A percentile compares a stretch with the other conserved stretches of the same genome.
Conservation (phyloP, 1,139 yeast genomes). For the Pichia sp. region DNA sequence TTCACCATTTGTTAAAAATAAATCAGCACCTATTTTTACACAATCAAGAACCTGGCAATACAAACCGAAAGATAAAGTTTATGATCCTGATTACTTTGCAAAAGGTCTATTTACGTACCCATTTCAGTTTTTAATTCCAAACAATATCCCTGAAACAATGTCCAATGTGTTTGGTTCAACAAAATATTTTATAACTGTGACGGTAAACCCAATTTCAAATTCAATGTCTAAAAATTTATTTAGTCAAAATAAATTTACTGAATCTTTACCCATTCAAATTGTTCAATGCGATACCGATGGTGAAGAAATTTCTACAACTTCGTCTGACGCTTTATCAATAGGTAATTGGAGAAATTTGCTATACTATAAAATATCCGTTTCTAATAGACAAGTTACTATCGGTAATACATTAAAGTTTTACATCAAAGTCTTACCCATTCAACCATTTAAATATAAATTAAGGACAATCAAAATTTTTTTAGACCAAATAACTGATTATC, state of each 20-base stretch:
- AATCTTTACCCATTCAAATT: constrained; percentile 12
- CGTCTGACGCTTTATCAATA: constrained; percentile 20
- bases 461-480: constrained; percentile 13
- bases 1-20: constrained; percentile 4
- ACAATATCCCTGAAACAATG: constrained; percentile 14
- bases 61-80: constrained; percentile 11
- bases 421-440: constrained; percentile 24
- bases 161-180: constrained; percentile 16
- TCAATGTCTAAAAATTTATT: constrained; percentile 5
- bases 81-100: constrained; percentile 12
- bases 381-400: constrained; percentile 18
- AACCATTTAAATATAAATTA: constrained; percentile 15
- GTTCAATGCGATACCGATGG: constrained; percentile 16
- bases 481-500: constrained; percentile 18
- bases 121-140: constrained; percentile 15
- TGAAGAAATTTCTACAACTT: neutral
- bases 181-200: constrained; percentile 10
- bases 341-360: constrained; percentile 30
- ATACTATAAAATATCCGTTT: constrained; percentile 22
- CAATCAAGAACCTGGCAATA: constrained; percentile 15
- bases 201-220: constrained; percentile 6
- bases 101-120: constrained; percentile 17
- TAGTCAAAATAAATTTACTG: neutral
- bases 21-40: constrained; percentile 4
- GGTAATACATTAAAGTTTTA: constrained; percentile 17